Conservation (phyloP, 768 basidiomycete species). For the Lentinula sp. region DNA sequence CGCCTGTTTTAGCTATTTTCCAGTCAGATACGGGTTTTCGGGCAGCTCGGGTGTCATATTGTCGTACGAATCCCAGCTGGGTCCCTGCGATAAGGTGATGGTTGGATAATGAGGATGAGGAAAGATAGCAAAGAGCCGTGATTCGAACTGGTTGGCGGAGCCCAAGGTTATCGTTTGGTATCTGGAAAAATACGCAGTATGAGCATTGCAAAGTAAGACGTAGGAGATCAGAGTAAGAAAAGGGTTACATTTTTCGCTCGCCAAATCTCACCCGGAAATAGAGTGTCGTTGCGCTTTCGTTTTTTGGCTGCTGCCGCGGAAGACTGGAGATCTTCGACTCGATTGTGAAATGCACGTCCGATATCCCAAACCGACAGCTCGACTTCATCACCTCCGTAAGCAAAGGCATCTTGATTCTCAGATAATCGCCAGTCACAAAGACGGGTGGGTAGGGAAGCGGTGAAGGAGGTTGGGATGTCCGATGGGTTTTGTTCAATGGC, state of each 20-base stretch:
- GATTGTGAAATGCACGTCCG: slow-evolving; percentile 44
- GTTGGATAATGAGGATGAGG: slow-evolving; percentile 26
- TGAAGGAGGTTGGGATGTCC: slow-evolving; percentile 15
- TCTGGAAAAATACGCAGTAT: slow-evolving; percentile 24
- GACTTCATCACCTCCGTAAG: slow-evolving; percentile 84
- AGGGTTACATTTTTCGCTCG: slow-evolving; percentile 69
- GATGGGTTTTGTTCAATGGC: slow-evolving; percentile 19
- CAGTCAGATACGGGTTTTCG: slow-evolving; percentile 67
- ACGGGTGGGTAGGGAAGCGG: slow-evolving; percentile 56
- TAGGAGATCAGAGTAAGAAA: not conserved
- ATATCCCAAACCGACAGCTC: slow-evolving; percentile 78
- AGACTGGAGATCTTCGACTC: slow-evolving; percentile 11
- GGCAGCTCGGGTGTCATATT: slow-evolving; percentile 71
- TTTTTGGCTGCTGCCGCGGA: slow-evolving; percentile 33
- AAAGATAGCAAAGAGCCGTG: slow-evolving; percentile 58
- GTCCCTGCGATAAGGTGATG: slow-evolving; percentile 67
- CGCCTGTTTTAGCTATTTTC: slow-evolving; percentile 55
- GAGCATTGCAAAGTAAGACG: not conserved
- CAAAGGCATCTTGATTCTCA: slow-evolving; percentile 47
- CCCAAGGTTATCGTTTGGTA: slow-evolving; percentile 67
- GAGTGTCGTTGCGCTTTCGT: slow-evolving; percentile 47
- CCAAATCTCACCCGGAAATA: slow-evolving; percentile 77
- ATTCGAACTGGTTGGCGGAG: slow-evolving; percentile 78
- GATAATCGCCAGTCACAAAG: slow-evolving; percentile 65
- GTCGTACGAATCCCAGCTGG: slow-evolving; percentile 62